These are phyloP conservation scores for Populus alba DNA, from an alignment of 345 rosid species.

Conservation along the genomic window DNA sequence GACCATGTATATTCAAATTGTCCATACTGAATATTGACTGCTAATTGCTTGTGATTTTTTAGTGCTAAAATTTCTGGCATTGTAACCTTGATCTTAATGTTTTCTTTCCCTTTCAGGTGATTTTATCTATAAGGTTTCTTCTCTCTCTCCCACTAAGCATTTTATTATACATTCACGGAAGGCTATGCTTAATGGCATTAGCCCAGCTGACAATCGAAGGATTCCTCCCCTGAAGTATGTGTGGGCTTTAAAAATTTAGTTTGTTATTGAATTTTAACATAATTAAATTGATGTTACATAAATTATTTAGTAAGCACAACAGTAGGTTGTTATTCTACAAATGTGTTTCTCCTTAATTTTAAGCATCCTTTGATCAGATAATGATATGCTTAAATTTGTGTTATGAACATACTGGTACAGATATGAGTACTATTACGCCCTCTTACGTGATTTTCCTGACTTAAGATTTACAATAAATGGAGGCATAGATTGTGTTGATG, in stretches of 20 bases:
- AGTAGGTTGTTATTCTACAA: not conserved
- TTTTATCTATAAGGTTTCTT: slow-evolving; percentile 87
- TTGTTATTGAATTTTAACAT: not conserved
- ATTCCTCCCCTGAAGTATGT: slow-evolving; percentile 95
- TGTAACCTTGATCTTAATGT: slow-evolving; percentile 1
- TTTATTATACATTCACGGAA: slow-evolving; percentile 95
- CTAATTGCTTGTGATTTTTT: not conserved
- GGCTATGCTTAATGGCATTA: slow-evolving; percentile 87
- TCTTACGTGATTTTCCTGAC: slow-evolving; percentile 93
- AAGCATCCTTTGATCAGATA: not conserved
- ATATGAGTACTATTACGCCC: slow-evolving; percentile 86
- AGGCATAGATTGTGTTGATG: slow-evolving; percentile 78
- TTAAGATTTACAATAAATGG: slow-evolving; percentile 89
- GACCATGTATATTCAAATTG: not conserved
- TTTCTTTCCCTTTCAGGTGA: slow-evolving; percentile 55
- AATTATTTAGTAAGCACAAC: not conserved
- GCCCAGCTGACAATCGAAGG: slow-evolving; percentile 90
- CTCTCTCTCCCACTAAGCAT: slow-evolving; percentile 88
- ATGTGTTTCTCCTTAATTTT: not conserved
- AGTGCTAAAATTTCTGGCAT: not conserved
- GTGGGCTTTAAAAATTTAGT: slow-evolving; percentile 20
- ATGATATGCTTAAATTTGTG: not conserved
- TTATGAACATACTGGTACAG: slow-evolving; percentile 39
- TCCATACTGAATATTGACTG: not conserved
- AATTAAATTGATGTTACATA: not conserved